Evolutionary conservation across 1,284 basidiomycete genomes (phyloP).

Genomic region (Testicularia cyperi): DNA sequence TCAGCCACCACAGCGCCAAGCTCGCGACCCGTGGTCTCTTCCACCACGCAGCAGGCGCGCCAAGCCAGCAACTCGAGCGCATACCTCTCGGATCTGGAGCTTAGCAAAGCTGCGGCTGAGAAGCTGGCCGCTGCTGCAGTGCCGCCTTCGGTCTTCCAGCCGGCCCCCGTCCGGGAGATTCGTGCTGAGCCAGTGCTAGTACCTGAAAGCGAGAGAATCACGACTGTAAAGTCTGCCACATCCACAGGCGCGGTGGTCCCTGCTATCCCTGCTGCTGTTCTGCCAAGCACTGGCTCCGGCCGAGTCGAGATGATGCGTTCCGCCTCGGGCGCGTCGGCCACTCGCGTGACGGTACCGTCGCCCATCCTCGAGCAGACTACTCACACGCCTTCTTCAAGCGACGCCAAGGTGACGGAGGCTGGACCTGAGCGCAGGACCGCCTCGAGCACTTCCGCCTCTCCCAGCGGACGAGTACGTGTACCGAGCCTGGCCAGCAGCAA

Average conservation of each 20-base stretch:
- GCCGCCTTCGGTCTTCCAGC: constrained; percentile 22
- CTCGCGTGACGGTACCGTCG: constrained; percentile 26
- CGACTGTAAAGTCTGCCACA: constrained; percentile 8
- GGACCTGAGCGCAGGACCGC: not conserved
- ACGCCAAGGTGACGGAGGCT: not conserved
- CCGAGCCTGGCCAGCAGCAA: constrained; percentile 10
- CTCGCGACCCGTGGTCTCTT: constrained; percentile 10
- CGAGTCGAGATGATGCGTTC: constrained; percentile 23
- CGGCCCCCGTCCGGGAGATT: constrained; percentile 9
- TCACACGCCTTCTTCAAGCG: constrained; percentile 1
- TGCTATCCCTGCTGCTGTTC: too few relatives aligned
- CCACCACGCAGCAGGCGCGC: constrained; percentile 20
- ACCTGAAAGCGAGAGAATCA: constrained; percentile 20
- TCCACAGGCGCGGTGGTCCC: constrained; percentile 1
- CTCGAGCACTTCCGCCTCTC: not conserved
- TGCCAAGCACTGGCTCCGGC: too few relatives aligned
- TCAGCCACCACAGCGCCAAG: constrained; percentile 1
- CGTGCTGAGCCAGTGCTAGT: constrained; percentile 15
- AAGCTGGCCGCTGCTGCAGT: constrained; percentile 30
- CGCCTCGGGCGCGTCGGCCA: constrained; percentile 21
- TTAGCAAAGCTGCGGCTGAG: constrained; percentile 19
- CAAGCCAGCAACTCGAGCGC: constrained; percentile 16
- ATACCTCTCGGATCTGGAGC: constrained; percentile 9
- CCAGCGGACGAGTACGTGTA: constrained; percentile 3
- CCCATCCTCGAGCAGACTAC: constrained; percentile 21